Percentiles rank a stretch among this genome's conserved stretches.
Conservation (phyloP, 169 alveolate species). For the Plasmodium relictum region DNA sequence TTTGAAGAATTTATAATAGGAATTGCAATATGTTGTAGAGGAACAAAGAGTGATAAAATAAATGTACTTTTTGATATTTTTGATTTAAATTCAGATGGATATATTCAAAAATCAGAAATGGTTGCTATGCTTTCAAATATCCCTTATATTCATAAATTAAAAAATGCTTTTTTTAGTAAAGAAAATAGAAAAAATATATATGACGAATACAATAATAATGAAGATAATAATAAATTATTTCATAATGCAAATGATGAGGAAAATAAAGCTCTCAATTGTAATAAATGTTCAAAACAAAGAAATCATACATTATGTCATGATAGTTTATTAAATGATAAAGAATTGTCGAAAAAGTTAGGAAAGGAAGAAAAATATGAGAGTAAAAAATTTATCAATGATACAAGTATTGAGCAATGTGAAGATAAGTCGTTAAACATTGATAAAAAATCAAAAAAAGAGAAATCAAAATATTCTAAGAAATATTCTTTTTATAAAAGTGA, state of each 20-base stretch:
- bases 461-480: background rate
- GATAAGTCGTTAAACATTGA: background rate
- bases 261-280: slow-evolving; percentile 18
- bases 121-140: slow-evolving; percentile 91
- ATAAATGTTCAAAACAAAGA: slow-evolving; percentile 44
- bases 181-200: slow-evolving; percentile 21
- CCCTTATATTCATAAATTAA: slow-evolving; percentile 83
- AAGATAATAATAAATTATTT: slow-evolving; percentile 12
- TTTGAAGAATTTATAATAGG: slow-evolving; percentile 89
- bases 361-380: slow-evolving; percentile 46
- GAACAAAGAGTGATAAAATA: slow-evolving; percentile 89
- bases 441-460: slow-evolving; percentile 10
- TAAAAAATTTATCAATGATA: slow-evolving; percentile 28
- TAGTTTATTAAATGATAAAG: slow-evolving; percentile 28
- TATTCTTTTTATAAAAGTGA: slow-evolving; percentile 31
- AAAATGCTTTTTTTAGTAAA: slow-evolving; percentile 75
- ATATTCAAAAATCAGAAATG: slow-evolving; percentile 87
- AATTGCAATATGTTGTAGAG: slow-evolving; percentile 90
- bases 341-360: slow-evolving; percentile 43
- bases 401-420: slow-evolving; percentile 1
- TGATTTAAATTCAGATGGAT: slow-evolving; percentile 89
- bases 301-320: background rate
- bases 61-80: slow-evolving; percentile 88
- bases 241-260: background rate
- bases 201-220: slow-evolving; percentile 15